A percentile compares a stretch with the other conserved stretches of the same genome.
Evolutionary conservation across 2,329 filamentous ascomycete genomes (phyloP).

Genomic region (Fusarium sp.): DNA sequence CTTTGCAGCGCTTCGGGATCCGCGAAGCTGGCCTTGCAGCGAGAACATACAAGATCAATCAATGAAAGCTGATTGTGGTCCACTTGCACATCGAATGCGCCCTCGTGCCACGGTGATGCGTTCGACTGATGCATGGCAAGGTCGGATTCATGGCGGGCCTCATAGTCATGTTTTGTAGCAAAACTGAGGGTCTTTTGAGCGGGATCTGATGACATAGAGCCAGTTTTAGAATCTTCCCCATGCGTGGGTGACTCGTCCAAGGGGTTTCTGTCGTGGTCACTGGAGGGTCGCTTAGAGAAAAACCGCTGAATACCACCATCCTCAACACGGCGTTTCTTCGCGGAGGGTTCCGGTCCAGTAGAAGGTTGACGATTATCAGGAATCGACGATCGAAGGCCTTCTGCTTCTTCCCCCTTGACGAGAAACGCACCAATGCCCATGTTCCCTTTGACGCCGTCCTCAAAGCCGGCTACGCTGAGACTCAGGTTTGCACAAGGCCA

Average conservation of each 20-base stretch:
- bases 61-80: slow-evolving; percentile 50
- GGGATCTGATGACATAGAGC: slow-evolving; percentile 7
- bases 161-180: slow-evolving; percentile 9
- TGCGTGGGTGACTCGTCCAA: slow-evolving; percentile 31
- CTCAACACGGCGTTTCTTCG: slow-evolving; percentile 55
- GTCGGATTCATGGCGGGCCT: slow-evolving; percentile 37
- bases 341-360: slow-evolving; percentile 38
- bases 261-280: slow-evolving; percentile 44
- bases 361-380: slow-evolving; percentile 39
- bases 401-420: slow-evolving; percentile 78
- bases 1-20: slow-evolving; percentile 72
- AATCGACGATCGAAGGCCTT: slow-evolving; percentile 48
- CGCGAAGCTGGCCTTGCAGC: slow-evolving; percentile 73
- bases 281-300: slow-evolving; percentile 60
- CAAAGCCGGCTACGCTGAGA: slow-evolving; percentile 90
- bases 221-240: neutral
- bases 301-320: slow-evolving; percentile 68
- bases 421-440: slow-evolving; percentile 88
- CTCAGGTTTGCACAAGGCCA: slow-evolving; percentile 96
- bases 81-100: slow-evolving; percentile 35
- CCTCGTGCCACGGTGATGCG: slow-evolving; percentile 21
- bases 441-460: slow-evolving; percentile 86
- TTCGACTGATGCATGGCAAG: slow-evolving; percentile 18
- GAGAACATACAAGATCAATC: slow-evolving; percentile 66
- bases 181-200: slow-evolving; percentile 23